phyloP scores from a whole-genome alignment of 441 rosid genomes.

The Metrosideros polymorpha region DNA sequence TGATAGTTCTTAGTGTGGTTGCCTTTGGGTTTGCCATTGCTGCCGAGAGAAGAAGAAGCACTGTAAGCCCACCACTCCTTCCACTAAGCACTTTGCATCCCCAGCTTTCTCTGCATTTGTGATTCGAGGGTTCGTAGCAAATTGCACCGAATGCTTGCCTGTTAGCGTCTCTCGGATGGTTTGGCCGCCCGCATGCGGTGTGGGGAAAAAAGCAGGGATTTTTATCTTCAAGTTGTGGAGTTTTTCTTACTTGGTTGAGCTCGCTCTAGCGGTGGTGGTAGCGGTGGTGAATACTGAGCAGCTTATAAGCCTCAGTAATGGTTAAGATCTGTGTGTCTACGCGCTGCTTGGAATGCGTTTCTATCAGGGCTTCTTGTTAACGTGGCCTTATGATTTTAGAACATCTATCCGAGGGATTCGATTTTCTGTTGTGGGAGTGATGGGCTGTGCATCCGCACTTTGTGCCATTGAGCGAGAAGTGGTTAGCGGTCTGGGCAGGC shows the following conservation, averaged over 20 bases:
- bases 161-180: neutral
- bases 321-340: neutral
- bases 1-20: slow-evolving; percentile 64
- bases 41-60: slow-evolving; percentile 85
- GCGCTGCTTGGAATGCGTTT: neutral
- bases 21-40: slow-evolving; percentile 91
- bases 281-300: neutral
- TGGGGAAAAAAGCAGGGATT: neutral
- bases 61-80: slow-evolving; percentile 20
- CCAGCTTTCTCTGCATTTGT: neutral
- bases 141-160: neutral
- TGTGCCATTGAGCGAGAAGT: neutral
- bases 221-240: neutral
- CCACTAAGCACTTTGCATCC: neutral
- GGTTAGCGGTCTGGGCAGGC: neutral
- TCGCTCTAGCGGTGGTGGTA: neutral
- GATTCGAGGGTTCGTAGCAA: neutral
- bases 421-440: neutral
- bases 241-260: neutral
- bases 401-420: neutral
- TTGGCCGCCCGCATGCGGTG: neutral
- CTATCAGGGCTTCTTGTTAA: neutral
- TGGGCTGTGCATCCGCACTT: neutral
- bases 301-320: neutral
- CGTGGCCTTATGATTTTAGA: neutral